phyloP scores from a whole-genome alignment of 208 protist genomes.

The Pavlovales sp. region DNA sequence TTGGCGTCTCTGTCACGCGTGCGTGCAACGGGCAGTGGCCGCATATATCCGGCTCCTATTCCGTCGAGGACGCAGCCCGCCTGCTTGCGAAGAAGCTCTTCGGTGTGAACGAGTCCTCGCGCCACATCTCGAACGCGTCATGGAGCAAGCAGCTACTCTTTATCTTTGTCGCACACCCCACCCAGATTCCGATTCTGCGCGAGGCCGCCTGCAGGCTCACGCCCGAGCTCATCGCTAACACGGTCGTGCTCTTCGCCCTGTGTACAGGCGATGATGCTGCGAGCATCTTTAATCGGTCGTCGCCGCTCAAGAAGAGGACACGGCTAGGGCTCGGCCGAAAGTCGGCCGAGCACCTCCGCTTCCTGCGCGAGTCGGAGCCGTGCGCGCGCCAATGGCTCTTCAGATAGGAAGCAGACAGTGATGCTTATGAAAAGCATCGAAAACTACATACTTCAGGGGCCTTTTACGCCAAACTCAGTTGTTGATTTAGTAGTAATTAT shows the following conservation, averaged over 20 bases:
- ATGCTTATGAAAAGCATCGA: no score
- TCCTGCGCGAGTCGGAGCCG: no score
- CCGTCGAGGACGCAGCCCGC: background rate
- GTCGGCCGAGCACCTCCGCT: no score
- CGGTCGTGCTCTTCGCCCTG: background rate
- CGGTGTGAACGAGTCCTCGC: slow-evolving; percentile 15
- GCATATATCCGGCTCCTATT: background rate
- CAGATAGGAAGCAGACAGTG: no score
- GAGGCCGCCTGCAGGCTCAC: background rate
- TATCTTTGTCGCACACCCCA: background rate
- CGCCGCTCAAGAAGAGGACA: no score
- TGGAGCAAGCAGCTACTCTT: slow-evolving; percentile 24
- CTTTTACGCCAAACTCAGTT: no score
- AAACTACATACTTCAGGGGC: no score
- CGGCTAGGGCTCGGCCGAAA: no score
- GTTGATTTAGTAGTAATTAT: no score
- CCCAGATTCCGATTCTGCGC: background rate
- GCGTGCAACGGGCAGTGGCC: background rate
- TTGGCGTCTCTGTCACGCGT: slow-evolving; percentile 51
- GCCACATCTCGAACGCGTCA: background rate
- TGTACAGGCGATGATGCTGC: no score
- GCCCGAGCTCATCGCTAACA: background rate
- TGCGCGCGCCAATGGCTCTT: no score
- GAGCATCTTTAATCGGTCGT: no score
- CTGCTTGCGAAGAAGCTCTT: slow-evolving; percentile 44